Conservation (phyloP, 1,284 basidiomycete genomes). For the Fomitopsis schrenkii region DNA sequence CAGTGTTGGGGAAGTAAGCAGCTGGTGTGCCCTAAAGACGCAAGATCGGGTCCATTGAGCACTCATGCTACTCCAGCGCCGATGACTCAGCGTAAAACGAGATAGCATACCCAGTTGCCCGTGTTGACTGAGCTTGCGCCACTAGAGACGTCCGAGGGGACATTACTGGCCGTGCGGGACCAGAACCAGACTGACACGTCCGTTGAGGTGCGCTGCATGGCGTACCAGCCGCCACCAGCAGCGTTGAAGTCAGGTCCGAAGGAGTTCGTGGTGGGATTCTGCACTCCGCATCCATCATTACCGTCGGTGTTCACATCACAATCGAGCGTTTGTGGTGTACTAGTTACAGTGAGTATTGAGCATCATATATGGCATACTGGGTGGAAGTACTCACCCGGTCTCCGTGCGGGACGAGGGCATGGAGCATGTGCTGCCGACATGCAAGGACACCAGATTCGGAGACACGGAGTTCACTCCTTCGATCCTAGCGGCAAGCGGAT, state of each 20-base stretch:
- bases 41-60: neutral
- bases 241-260: conserved; percentile 59
- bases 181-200: conserved; percentile 52
- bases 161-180: conserved; percentile 33
- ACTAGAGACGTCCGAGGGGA: conserved; percentile 39
- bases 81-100: neutral
- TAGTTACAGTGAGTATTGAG: neutral
- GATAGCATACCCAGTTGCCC: conserved; percentile 36
- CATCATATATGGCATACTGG: neutral
- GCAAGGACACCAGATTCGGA: conserved; percentile 49
- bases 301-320: conserved; percentile 54
- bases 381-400: conserved; percentile 23
- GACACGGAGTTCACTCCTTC: conserved; percentile 50
- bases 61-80: neutral
- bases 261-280: conserved; percentile 37
- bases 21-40: conserved; percentile 43
- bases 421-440: conserved; percentile 47
- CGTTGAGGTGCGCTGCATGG: conserved; percentile 40
- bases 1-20: conserved; percentile 52
- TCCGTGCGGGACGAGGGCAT: conserved; percentile 19
- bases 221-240: conserved; percentile 58
- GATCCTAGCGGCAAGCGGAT: conserved; percentile 37
- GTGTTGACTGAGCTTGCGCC: conserved; percentile 36
- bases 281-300: conserved; percentile 64
- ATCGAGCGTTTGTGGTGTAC: conserved; percentile 25